These are phyloP conservation scores for Mycena vitilis DNA, from an alignment of 768 basidiomycete species.

Conservation along the genomic window DNA sequence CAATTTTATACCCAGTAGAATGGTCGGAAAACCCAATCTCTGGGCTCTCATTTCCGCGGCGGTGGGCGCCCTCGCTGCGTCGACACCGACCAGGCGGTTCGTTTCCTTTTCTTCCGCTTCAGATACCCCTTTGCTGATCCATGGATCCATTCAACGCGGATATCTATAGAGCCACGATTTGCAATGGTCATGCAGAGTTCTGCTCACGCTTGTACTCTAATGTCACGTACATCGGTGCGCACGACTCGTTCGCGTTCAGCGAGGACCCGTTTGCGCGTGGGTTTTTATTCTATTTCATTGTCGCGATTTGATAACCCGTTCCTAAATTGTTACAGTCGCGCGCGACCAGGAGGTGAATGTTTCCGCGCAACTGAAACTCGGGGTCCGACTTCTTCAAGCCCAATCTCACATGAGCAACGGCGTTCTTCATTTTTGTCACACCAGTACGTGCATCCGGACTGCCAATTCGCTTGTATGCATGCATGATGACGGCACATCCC, in stretches of 20 bases:
- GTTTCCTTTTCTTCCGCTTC: neutral
- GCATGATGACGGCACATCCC: slow-evolving; percentile 3
- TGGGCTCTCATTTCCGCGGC: slow-evolving; percentile 10
- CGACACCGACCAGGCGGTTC: slow-evolving; percentile 7
- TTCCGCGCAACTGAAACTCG: slow-evolving; percentile 58
- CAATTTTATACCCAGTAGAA: too few species aligned
- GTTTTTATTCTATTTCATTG: slow-evolving; percentile 31
- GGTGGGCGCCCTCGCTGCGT: neutral
- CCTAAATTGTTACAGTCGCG: slow-evolving; percentile 41
- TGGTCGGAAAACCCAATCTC: too few species aligned
- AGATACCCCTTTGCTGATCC: neutral
- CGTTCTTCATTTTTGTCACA: slow-evolving; percentile 75
- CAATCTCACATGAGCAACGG: slow-evolving; percentile 62
- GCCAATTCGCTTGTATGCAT: neutral
- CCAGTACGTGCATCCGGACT: slow-evolving; percentile 53
- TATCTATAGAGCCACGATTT: slow-evolving; percentile 55
- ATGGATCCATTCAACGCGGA: neutral
- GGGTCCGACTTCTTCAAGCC: slow-evolving; percentile 70
- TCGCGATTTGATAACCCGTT: slow-evolving; percentile 2
- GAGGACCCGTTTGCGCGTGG: slow-evolving; percentile 57
- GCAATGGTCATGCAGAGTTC: slow-evolving; percentile 75
- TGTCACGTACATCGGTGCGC: slow-evolving; percentile 61
- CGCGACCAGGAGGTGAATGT: slow-evolving; percentile 65
- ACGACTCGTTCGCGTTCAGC: slow-evolving; percentile 68
- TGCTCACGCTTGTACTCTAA: slow-evolving; percentile 69